Evolutionary conservation across 306 rosid species (phyloP), one percentile per base, ranked within the genome.

Genomic region (Fragaria ananassa): DNA sequence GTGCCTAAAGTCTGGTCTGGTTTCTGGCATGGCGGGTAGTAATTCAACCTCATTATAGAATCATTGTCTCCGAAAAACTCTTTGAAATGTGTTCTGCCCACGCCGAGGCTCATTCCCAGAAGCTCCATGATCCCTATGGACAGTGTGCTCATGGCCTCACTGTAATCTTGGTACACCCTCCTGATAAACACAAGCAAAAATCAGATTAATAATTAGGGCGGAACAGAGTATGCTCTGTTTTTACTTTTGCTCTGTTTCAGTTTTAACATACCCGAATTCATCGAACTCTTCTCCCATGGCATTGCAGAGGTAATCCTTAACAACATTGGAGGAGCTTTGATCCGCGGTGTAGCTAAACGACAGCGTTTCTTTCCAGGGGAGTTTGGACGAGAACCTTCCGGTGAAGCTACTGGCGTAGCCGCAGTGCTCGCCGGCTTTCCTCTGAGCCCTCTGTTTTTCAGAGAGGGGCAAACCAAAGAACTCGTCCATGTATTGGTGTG

Each of bases 391-490:
- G 81, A 96, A 96, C 11, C 98, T 88, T 23, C 93, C 89, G 3
- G 96, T 96, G 76, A 96, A 96, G 84, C 99, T 96, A 62, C 99
- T 92, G 13, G 99, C 97, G 83, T 96, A 96, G 7, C 99, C 99
- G 71, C 92, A 93, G 85, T 85, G 91, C 49, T 96, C 98, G 31
- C 99, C 98, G 11, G 75, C 63, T 81, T 87, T 87, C 75, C 96
- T 91, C 79, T 91, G 92, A 39, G 94, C 91, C 19, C 90, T 88
- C 93, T 91, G 96, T 82, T 96, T 96, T 39, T 86, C 74, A 58
- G 81, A 68, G 74, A 96, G 88, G 31, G 98, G 97, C 66, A 85
- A 45, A 46, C 87, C 88, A 62, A 96, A 96, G 81, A 96, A 96
- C 17, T 85, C 80, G 17, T 89, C 85, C 93, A 87, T 91, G 82